Base-by-base conservation (phyloP, 345 rosid species). In the Erysimum cheiranthoides region DNA sequence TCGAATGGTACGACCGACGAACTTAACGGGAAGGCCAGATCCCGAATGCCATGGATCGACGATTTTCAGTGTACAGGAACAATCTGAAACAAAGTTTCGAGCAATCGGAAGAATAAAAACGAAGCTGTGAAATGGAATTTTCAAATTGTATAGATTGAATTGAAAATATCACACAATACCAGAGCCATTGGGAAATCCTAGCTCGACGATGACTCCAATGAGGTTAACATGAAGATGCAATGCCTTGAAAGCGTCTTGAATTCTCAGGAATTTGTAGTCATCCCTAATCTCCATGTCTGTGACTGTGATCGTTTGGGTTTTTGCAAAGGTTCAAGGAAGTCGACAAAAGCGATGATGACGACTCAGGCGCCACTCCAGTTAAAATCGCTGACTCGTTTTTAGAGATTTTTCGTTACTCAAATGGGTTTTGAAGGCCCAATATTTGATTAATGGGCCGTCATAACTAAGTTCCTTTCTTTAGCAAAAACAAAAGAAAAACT, bases 171-270 rank as follows among this genome's bases (percentile, higher is more conserved):
- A 32, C 11, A 32, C 14, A 1, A 43, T 53, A 76, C 80, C 80
- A 6, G 71, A 70, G 59, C 11, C 10, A 21, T 27, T 36, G 45
- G 52, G 17, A 8, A 77, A 70, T 0, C 6, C 47, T 49, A 77
- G 25, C 53, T 77, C 80, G 62, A 77, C 67, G 61, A 77, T 56
- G 61, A 77, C 76, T 70, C 80, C 76, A 27, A 77, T 65, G 61
- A 77, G 76, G 49, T 45, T 77, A 31, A 77, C 61, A n/a, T 65
- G 66, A 17, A 77, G 51, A 65, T 65, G 66, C 46, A 77, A 58
- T 25, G 72, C 56, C 34, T 71, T 77, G 40, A 71, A 65, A 49
- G 73, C 62, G 57, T 77, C 77, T 10, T 71, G 2, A 1, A 77
- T 28, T 36, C 80, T 77, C 32, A 77, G 39, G 47, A 71, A 77